Percentiles rank a stretch among this genome's conserved stretches.
phyloP scores from a whole-genome alignment of 495 filamentous ascomycete genomes.

The Viridothelium virens region DNA sequence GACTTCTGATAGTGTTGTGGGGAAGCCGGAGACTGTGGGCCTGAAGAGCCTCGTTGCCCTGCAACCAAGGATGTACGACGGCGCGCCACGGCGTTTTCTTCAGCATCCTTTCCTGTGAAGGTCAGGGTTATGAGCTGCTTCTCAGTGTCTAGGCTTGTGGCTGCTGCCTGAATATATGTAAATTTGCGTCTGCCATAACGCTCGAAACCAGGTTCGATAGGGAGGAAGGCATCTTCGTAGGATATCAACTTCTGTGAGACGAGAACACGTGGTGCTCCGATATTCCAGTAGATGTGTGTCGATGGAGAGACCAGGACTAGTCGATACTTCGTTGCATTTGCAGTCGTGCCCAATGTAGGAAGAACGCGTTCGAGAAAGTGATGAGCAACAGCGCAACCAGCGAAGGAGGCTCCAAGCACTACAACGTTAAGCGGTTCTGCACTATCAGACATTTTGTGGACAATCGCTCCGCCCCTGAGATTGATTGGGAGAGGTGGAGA shows the following conservation, averaged over 20 bases:
- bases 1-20: constrained; percentile 15
- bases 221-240: constrained; percentile 40
- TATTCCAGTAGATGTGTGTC: constrained; percentile 45
- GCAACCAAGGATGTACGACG: constrained; percentile 22
- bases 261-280: constrained; percentile 42
- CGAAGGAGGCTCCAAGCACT: constrained; percentile 56
- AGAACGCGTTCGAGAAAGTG: constrained; percentile 47
- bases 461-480: too few relatives aligned
- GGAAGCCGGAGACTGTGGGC: constrained; percentile 6
- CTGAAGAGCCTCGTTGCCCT: background rate
- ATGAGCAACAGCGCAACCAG: constrained; percentile 54
- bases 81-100: constrained; percentile 41
- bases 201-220: constrained; percentile 46
- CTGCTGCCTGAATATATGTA: constrained; percentile 51
- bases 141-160: constrained; percentile 42
- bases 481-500: background rate
- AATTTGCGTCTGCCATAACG: constrained; percentile 44
- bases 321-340: constrained; percentile 36
- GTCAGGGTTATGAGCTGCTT: constrained; percentile 25
- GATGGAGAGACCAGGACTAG: constrained; percentile 52
- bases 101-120: constrained; percentile 45
- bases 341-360: constrained; percentile 29
- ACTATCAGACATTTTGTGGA: background rate
- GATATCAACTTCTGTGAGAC: constrained; percentile 39
- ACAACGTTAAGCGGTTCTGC: constrained; percentile 39